phyloP scores from a whole-genome alignment of 441 rosid genomes.

The Biscutella laevigata region DNA sequence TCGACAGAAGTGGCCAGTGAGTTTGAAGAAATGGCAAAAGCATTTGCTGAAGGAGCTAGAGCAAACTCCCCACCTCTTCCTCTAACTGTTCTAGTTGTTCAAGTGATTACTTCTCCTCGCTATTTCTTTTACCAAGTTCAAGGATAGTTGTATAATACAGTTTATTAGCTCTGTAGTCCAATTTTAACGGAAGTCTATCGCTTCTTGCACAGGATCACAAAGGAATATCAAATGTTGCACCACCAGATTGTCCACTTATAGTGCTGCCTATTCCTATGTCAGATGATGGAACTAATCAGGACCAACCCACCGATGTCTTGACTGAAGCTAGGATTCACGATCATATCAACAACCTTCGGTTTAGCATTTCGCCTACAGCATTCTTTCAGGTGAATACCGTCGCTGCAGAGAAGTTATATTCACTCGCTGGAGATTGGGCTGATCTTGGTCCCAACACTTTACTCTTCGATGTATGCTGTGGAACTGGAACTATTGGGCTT shows the following conservation, averaged over 20 bases:
- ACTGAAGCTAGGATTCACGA: slow-evolving; percentile 80
- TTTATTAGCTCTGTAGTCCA: not conserved
- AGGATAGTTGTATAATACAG: not conserved
- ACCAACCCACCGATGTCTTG: slow-evolving; percentile 23
- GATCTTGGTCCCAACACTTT: slow-evolving; percentile 72
- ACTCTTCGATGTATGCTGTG: slow-evolving; percentile 90
- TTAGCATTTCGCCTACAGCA: slow-evolving; percentile 89
- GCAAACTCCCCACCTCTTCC: slow-evolving; percentile 63
- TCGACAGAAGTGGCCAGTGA: slow-evolving; percentile 44
- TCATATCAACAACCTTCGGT: slow-evolving; percentile 58
- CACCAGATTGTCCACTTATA: slow-evolving; percentile 69
- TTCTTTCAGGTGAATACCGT: slow-evolving; percentile 93
- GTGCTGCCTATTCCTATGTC: slow-evolving; percentile 37
- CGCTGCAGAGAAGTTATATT: slow-evolving; percentile 87
- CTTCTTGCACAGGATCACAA: slow-evolving; percentile 60
- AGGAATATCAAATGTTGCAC: slow-evolving; percentile 91
- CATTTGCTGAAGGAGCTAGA: slow-evolving; percentile 60
- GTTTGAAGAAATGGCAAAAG: slow-evolving; percentile 57
- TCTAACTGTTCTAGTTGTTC: slow-evolving; percentile 73
- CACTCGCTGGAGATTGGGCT: slow-evolving; percentile 98
- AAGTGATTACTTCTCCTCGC: slow-evolving; percentile 38
- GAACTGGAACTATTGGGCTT: slow-evolving; percentile 93
- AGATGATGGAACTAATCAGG: slow-evolving; percentile 29
- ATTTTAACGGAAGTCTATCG: not conserved
- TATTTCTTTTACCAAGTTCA: not conserved